Conservation (phyloP, 106 monocot genomes). For the Platanthera zijinensis region DNA sequence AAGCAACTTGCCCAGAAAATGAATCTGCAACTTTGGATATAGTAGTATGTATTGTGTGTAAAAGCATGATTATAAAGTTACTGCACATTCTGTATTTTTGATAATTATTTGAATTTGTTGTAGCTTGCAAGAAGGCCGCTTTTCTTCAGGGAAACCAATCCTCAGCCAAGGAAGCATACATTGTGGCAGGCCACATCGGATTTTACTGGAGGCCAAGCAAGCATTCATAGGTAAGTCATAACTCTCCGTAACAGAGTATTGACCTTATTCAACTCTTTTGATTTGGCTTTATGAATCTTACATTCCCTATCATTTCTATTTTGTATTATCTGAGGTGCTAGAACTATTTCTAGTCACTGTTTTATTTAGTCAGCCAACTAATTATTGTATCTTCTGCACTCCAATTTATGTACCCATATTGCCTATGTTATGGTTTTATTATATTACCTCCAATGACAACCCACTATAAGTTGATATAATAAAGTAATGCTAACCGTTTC, state of each 20-base stretch:
- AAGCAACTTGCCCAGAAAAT: conserved; percentile 58
- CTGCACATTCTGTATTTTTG: background rate
- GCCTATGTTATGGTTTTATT: background rate
- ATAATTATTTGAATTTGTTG: background rate
- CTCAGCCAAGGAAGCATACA: conserved; percentile 95
- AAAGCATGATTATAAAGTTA: background rate
- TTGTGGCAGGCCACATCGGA: conserved; percentile 96
- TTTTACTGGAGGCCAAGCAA: conserved; percentile 95
- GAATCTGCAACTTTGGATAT: conserved; percentile 49
- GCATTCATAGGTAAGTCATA: conserved; percentile 51
- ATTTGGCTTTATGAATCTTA: background rate
- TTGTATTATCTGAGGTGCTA: background rate
- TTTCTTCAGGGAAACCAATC: conserved; percentile 95
- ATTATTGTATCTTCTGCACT: background rate
- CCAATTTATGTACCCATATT: background rate
- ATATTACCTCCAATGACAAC: background rate
- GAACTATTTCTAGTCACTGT: background rate
- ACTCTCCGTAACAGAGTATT: background rate
- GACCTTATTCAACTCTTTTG: background rate
- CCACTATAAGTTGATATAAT: background rate
- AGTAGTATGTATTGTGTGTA: conserved; percentile 33
- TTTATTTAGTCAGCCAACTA: background rate
- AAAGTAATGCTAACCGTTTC: no score
- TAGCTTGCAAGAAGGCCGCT: conserved; percentile 86
- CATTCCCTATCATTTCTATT: background rate